Base-by-base conservation (phyloP, 2,329 filamentous ascomycete genomes). In the Aureobasidium leucospermi region DNA sequence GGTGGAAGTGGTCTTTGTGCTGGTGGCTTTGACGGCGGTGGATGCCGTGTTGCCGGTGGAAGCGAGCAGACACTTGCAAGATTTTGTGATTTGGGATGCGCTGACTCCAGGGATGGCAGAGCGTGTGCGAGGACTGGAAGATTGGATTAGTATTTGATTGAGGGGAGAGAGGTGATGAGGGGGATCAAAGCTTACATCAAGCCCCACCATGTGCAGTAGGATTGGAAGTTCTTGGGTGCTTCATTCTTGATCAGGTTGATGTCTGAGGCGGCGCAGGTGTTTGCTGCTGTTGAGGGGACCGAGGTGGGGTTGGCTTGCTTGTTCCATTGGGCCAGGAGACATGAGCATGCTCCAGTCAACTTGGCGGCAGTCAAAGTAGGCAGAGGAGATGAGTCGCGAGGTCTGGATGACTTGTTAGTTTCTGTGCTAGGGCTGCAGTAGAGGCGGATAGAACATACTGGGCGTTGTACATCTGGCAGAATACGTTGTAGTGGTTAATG, bases 401-500 rank as follows among this genome's bases (percentile, higher is more conserved):
- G 8, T 34, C 55, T 58, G 32, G 1, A 23, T 34, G 19, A 9
- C 11, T 19, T 23, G 53, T 47, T 31, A 47, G 53, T 6, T 3
- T 8, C 6, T 42, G 1, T 8, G n/a, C 15, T 23, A n/a, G 3
- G 8, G n/a, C 9, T n/a, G 15, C 13, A 36, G 4, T n/a, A 11
- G 28, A 11, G 3, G 13, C 2, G 6, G 23, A 10, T 13, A 4
- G n/a, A 15, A 58, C 45, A 43, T 57, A 58, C 55, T 47, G 43
- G 11, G 43, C 43, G 15, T 48, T 48, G 55, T 42, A 58, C 43
- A 47, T 41, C 45, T 58, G 55, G 11, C 55, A 58, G 19, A 58
- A 58, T 36, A 58, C 55, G n/a, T 58, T 58, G 45, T 34, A 58
- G 55, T 58, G 55, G 55, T 48, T 58, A 45, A 58, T 58, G 38